Conservation (phyloP, 1,284 basidiomycete genomes). For the Leccinum holopus region DNA sequence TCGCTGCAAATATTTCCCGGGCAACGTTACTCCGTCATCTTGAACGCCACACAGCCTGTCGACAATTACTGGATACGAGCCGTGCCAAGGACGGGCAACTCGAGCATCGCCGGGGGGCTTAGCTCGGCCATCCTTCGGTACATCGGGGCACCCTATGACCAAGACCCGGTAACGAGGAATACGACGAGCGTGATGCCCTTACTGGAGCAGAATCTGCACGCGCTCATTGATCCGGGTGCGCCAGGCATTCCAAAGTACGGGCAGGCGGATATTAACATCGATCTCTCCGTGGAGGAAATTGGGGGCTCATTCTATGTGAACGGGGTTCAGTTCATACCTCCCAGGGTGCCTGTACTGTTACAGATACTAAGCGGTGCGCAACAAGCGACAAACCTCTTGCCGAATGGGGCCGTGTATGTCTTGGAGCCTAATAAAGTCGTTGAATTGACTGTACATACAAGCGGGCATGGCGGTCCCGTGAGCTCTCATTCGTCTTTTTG, state of each 20-base stretch:
- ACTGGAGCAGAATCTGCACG: constrained; percentile 35
- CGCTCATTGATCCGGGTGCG: constrained; percentile 34
- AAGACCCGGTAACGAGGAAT: constrained; percentile 41
- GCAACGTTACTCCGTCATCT: constrained; percentile 42
- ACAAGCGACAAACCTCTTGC: constrained; percentile 28
- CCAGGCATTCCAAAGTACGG: constrained; percentile 32
- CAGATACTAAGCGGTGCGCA: constrained; percentile 39
- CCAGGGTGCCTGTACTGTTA: constrained; percentile 34
- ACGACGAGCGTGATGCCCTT: constrained; percentile 27
- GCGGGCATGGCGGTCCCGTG: constrained; percentile 21
- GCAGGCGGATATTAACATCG: constrained; percentile 33
- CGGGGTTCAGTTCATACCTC: constrained; percentile 24
- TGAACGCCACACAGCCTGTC: constrained; percentile 37
- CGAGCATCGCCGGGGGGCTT: constrained; percentile 36
- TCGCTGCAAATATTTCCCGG: constrained; percentile 32
- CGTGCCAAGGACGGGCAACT: constrained; percentile 13
- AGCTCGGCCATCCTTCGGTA: constrained; percentile 59
- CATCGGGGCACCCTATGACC: constrained; percentile 36
- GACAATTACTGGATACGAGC: constrained; percentile 40
- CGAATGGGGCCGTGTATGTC: constrained; percentile 29
- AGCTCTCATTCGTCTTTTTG: not conserved
- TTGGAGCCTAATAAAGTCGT: constrained; percentile 36
- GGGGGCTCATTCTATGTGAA: constrained; percentile 26
- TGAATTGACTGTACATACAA: constrained; percentile 31
- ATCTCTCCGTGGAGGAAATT: constrained; percentile 17